Base-by-base conservation (phyloP, 768 basidiomycete genomes). In the Termitomyces sp. region DNA sequence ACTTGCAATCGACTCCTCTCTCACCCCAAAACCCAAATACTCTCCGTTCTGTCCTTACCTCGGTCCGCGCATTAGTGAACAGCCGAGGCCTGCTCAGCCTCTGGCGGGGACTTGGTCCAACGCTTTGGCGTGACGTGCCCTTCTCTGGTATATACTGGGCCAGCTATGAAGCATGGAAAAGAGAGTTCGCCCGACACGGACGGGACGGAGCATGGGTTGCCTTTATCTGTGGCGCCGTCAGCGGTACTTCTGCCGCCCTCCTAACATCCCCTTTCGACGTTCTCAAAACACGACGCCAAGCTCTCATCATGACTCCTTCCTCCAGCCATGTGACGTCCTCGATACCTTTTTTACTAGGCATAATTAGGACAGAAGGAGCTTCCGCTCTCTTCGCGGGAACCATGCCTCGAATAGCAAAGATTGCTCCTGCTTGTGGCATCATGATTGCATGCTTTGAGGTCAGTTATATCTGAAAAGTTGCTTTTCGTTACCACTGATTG, bases 81-180 rank as follows among this genome's bases (percentile, higher is more conserved):
- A 67, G 74, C 34, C 77, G 88, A 45, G 96, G 95, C 6, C 63
- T 86, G 6, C 70, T 75, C 10, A 87, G 82, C 50, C 79, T 98
- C 28, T 99, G 94, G 93, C 80, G 92, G 54, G 97, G 97, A 0
- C 78, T 99, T 8, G 90, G 90, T 0, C 84, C 95, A 2, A 96
- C 94, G 5, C 77, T 99, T 9, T 98, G 94, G 94, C 83, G 97
- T 51, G 97, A 99, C 65, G 95, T 98, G 6, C 96, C 97, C 0
- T 99, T 99, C 69, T 94, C 92, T 41, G 97, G 95, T 12, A 76
- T 96, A 33, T 99, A 99, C 66, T 99, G 97, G 97, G 92, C 92
- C 4, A 86, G 89, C 26, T 98, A 98, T 68, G 96, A 99, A 70
- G 75, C 82, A 0, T 83, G 85, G 73, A 98, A 97, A 74, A 74